Conservation (phyloP, 1,284 basidiomycete species). For the Apiotrichum gamsii region DNA sequence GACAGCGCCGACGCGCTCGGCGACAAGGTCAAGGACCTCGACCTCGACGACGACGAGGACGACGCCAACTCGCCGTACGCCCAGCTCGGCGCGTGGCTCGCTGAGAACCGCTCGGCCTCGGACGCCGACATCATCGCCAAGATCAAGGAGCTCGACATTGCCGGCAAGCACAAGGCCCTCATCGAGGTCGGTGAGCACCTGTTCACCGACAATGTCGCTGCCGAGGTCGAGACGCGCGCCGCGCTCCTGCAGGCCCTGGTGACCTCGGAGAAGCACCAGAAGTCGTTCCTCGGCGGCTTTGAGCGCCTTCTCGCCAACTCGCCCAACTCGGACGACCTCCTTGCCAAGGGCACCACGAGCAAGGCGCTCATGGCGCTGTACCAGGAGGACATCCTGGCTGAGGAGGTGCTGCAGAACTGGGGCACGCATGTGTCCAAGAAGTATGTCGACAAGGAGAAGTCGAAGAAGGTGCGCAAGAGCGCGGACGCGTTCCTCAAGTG, state of each 20-base stretch:
- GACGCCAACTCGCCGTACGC: slow-evolving; percentile 79
- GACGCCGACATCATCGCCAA: slow-evolving; percentile 69
- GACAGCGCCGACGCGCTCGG: slow-evolving; percentile 53
- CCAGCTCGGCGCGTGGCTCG: slow-evolving; percentile 77
- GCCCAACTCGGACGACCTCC: slow-evolving; percentile 49
- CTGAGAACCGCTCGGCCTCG: slow-evolving; percentile 58
- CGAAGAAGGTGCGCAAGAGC: slow-evolving; percentile 92
- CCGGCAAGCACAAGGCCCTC: slow-evolving; percentile 91
- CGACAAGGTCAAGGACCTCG: slow-evolving; percentile 72
- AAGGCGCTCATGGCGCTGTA: slow-evolving; percentile 95
- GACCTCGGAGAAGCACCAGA: slow-evolving; percentile 83
- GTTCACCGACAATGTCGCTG: slow-evolving; percentile 67
- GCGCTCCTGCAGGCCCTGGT: slow-evolving; percentile 55
- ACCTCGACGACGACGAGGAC: slow-evolving; percentile 75
- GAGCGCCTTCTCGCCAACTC: slow-evolving; percentile 72
- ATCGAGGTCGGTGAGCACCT: slow-evolving; percentile 80
- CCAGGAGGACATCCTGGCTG: slow-evolving; percentile 86
- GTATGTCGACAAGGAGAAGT: slow-evolving; percentile 91
- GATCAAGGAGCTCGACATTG: slow-evolving; percentile 84
- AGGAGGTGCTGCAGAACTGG: slow-evolving; percentile 86
- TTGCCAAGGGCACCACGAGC: slow-evolving; percentile 34
- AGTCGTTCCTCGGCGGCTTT: slow-evolving; percentile 81
- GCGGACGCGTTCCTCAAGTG: slow-evolving; percentile 84
- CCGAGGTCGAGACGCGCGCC: slow-evolving; percentile 67
- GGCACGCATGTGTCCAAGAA: slow-evolving; percentile 97